Evolutionary conservation across 2,329 filamentous ascomycete species (phyloP).

Genomic region (Xylaria sp.): DNA sequence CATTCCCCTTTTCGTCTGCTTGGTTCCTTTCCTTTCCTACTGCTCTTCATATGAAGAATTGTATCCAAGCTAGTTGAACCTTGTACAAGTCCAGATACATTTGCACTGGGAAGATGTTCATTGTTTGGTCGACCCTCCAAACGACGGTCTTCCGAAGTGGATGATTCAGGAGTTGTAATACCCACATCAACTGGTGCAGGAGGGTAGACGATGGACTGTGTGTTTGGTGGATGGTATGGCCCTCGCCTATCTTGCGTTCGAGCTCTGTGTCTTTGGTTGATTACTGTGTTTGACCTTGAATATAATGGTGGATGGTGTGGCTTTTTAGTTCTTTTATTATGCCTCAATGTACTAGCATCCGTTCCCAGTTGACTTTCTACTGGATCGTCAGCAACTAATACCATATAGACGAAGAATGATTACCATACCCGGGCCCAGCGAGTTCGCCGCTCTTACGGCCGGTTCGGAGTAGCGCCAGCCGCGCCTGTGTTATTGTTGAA

Average conservation of each 20-base stretch:
- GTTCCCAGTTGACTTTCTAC: neutral
- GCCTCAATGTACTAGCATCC: neutral
- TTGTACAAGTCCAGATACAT: neutral
- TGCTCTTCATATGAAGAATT: neutral
- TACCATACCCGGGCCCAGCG: neutral
- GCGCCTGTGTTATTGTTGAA: conserved; percentile 5
- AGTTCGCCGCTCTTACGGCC: neutral
- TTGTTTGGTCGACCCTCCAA: neutral
- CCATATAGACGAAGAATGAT: neutral
- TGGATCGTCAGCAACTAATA: neutral
- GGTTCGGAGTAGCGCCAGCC: neutral
- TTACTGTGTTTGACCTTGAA: neutral
- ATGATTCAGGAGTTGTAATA: neutral
- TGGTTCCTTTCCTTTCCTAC: neutral
- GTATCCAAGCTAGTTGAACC: neutral
- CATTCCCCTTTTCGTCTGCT: neutral
- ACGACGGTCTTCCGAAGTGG: neutral
- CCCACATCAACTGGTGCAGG: no score
- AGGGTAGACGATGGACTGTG: neutral
- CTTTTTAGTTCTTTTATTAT: neutral
- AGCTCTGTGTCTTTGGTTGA: neutral
- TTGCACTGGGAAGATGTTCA: neutral
- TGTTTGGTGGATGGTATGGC: neutral
- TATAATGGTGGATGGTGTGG: neutral
- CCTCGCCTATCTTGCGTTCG: neutral